phyloP scores from a whole-genome alignment of 306 rosid genomes.

The Inga oerstediana region DNA sequence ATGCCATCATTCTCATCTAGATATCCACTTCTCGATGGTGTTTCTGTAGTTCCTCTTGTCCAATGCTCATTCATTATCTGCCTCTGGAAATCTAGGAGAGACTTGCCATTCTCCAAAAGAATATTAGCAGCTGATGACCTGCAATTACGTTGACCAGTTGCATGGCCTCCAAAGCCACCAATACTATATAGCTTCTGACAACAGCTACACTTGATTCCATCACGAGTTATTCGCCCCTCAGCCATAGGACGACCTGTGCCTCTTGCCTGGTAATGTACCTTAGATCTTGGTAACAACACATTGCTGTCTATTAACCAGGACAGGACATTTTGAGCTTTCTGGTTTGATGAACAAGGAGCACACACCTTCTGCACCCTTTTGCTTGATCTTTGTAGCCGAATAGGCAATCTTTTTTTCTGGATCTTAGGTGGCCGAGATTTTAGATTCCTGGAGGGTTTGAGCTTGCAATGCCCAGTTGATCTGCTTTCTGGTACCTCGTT shows the following conservation, averaged over 20 bases:
- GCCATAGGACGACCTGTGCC: constrained; percentile 30
- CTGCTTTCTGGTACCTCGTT: constrained; percentile 24
- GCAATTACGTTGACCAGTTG: constrained; percentile 40
- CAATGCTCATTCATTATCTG: constrained; percentile 41
- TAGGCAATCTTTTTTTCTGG: constrained; percentile 34
- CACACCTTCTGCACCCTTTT: constrained; percentile 61
- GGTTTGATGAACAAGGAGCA: constrained; percentile 46
- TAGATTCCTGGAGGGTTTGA: constrained; percentile 33
- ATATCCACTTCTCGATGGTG: constrained; percentile 23
- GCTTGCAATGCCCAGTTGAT: constrained; percentile 36
- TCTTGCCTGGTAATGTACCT: constrained; percentile 51
- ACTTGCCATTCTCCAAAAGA: constrained; percentile 66
- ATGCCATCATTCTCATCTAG: constrained; percentile 63
- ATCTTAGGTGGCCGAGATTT: constrained; percentile 31
- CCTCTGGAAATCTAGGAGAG: constrained; percentile 66
- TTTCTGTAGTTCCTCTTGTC: constrained; percentile 28
- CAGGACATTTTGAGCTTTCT: constrained; percentile 59
- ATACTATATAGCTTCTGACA: constrained; percentile 53
- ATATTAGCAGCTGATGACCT: constrained; percentile 63
- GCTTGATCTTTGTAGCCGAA: constrained; percentile 50
- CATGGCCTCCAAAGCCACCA: constrained; percentile 61
- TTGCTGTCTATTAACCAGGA: constrained; percentile 88
- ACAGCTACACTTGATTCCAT: constrained; percentile 86
- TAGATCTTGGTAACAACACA: constrained; percentile 65
- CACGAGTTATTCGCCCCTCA: constrained; percentile 62